Evolutionary conservation across 2,329 filamentous ascomycete species (phyloP).

Genomic region (Xylaria digitata): DNA sequence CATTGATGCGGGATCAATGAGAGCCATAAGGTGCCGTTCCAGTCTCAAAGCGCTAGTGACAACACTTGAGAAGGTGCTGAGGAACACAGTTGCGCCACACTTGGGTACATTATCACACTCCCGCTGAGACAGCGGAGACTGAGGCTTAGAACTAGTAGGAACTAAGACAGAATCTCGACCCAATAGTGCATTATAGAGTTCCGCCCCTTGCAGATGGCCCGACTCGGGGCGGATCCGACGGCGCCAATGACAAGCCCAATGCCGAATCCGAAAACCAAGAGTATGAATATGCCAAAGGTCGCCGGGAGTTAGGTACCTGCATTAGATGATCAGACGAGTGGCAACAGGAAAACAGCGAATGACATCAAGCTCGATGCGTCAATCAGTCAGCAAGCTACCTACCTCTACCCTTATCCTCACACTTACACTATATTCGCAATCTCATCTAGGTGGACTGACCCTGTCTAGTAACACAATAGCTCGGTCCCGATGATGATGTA

Average conservation of each 20-base stretch:
- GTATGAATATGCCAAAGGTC: no score
- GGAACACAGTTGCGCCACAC: background rate
- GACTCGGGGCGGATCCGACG: conserved; percentile 6
- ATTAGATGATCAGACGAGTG: background rate
- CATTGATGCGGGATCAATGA: no score
- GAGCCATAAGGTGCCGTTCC: background rate
- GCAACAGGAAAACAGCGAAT: no score
- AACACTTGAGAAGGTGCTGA: background rate
- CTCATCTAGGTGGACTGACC: background rate
- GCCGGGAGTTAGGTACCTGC: background rate
- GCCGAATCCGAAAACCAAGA: background rate
- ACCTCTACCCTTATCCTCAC: no score
- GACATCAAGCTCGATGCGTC: no score
- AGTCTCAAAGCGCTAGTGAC: background rate
- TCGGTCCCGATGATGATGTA: no score
- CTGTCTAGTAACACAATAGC: no score
- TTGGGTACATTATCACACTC: background rate
- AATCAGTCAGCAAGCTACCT: no score
- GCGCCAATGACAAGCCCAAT: background rate
- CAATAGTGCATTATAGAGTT: conserved; percentile 5
- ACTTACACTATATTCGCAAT: no score
- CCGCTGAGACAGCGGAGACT: conserved; percentile 10
- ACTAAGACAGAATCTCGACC: conserved; percentile 6
- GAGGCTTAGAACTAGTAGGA: conserved; percentile 8
- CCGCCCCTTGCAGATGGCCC: background rate